Percentiles rank a stretch among this genome's conserved stretches.
Conservation (phyloP, 495 filamentous ascomycete species). For the Aspergillus bertholletiae region DNA sequence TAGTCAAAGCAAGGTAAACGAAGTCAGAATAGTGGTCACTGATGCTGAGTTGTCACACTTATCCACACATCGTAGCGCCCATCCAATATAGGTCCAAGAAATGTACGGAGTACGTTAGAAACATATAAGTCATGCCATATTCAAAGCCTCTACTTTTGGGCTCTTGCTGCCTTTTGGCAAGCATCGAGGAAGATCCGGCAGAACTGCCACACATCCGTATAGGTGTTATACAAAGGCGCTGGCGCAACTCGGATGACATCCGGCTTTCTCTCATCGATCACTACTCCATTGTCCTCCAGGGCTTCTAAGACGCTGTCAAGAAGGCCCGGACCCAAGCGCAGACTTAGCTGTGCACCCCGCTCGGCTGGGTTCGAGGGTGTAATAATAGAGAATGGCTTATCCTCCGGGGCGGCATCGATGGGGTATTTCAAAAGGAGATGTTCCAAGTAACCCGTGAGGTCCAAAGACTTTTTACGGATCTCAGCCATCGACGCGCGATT, state of each 20-base stretch:
- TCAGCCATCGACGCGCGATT: slow-evolving; percentile 63
- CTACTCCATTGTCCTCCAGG: slow-evolving; percentile 65
- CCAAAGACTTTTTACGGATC: slow-evolving; percentile 70
- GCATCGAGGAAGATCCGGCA: slow-evolving; percentile 48
- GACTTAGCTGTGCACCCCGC: slow-evolving; percentile 83
- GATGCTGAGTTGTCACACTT: too few species aligned
- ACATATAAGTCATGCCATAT: too few species aligned
- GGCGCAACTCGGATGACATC: slow-evolving; percentile 93
- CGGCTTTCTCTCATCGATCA: slow-evolving; percentile 86
- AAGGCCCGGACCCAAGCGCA: slow-evolving; percentile 63
- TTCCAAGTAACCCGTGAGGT: slow-evolving; percentile 79
- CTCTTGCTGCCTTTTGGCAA: slow-evolving; percentile 30
- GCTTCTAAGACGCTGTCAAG: slow-evolving; percentile 65
- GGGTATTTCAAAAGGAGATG: slow-evolving; percentile 51
- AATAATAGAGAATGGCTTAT: slow-evolving; percentile 66
- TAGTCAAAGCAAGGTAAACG: too few species aligned
- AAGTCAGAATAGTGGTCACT: too few species aligned
- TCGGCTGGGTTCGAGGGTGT: slow-evolving; percentile 70
- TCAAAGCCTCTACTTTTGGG: slow-evolving; percentile 7
- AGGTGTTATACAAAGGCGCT: slow-evolving; percentile 85
- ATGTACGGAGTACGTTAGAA: too few species aligned
- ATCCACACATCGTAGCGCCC: too few species aligned
- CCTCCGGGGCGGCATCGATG: slow-evolving; percentile 30
- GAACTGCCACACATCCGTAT: slow-evolving; percentile 75
- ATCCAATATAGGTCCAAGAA: too few species aligned